Conservation (phyloP, 1,284 basidiomycete genomes). For the Apiotrichum gracile region DNA sequence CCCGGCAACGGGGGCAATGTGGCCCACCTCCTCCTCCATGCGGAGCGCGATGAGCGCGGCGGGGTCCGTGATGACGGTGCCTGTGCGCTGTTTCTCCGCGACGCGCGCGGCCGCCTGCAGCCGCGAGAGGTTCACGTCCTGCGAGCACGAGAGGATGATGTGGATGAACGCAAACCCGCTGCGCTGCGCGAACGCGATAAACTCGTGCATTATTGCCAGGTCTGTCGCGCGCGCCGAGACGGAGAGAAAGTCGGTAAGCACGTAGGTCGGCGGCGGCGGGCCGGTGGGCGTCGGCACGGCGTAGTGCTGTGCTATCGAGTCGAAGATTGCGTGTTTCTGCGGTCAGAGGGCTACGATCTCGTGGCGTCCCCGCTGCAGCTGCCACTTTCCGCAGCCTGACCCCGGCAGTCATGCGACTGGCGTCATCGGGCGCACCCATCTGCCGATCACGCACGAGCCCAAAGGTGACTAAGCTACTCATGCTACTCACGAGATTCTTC, state of each 20-base stretch:
- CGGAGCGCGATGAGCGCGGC: conserved; percentile 19
- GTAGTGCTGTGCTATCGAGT: conserved; percentile 6
- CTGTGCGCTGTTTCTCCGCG: neutral
- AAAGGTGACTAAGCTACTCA: too few relatives aligned
- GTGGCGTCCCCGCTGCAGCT: too few relatives aligned
- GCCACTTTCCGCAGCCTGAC: too few relatives aligned
- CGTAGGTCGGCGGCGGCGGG: conserved; percentile 5
- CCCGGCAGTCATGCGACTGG: too few relatives aligned
- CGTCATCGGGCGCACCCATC: too few relatives aligned
- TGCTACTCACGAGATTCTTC: conserved; percentile 16
- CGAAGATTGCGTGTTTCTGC: conserved; percentile 16
- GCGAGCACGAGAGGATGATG: conserved; percentile 22
- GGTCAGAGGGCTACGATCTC: too few relatives aligned
- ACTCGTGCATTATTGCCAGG: conserved; percentile 14
- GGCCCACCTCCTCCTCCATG: conserved; percentile 34
- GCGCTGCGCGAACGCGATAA: conserved; percentile 6
- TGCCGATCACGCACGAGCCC: too few relatives aligned
- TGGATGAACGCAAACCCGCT: conserved; percentile 22
- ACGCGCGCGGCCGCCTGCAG: conserved; percentile 1
- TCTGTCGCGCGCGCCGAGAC: conserved; percentile 12
- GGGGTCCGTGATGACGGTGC: conserved; percentile 9
- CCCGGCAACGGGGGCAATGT: conserved; percentile 13
- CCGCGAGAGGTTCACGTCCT: conserved; percentile 17
- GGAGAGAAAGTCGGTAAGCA: conserved; percentile 16
- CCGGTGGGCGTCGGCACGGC: conserved; percentile 7